Evolutionary conservation across 805 yeast genomes (phyloP).

Genomic region (Martiniozyma abietophila): DNA sequence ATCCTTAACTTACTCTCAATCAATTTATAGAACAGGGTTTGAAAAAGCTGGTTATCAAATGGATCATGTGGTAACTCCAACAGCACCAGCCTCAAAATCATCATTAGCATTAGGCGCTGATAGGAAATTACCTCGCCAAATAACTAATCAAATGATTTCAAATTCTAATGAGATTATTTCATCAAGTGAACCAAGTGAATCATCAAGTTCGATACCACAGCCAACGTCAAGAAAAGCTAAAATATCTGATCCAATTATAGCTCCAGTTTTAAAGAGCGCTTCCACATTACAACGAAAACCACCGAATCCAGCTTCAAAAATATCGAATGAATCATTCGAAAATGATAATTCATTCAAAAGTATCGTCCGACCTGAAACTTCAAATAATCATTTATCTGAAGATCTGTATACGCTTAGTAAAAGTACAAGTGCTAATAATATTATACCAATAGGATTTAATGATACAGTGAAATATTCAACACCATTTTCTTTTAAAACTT

Average conservation of each 20-base stretch:
- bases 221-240: too few relatives aligned
- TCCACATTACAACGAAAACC: not conserved
- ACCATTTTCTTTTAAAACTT: slow-evolving; percentile 14
- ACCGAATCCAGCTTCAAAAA: not conserved
- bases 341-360: too few relatives aligned
- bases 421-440: too few relatives aligned
- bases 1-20: slow-evolving; percentile 24
- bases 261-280: too few relatives aligned
- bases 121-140: slow-evolving; percentile 3
- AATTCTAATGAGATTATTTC: not conserved
- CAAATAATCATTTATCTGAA: too few relatives aligned
- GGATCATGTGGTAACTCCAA: slow-evolving; percentile 17
- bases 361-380: too few relatives aligned
- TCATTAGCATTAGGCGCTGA: slow-evolving; percentile 1
- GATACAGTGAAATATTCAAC: slow-evolving; percentile 12
- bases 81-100: slow-evolving; percentile 3
- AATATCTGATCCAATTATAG: not conserved
- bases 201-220: too few relatives aligned
- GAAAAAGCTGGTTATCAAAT: slow-evolving; percentile 28
- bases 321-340: slow-evolving; percentile 1
- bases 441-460: not conserved
- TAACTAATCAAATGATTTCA: not conserved
- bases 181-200: not conserved
- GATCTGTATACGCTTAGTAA: too few relatives aligned
- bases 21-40: slow-evolving; percentile 28